phyloP scores from a whole-genome alignment of 495 filamentous ascomycete genomes.

The Lindgomyces ingoldianus region DNA sequence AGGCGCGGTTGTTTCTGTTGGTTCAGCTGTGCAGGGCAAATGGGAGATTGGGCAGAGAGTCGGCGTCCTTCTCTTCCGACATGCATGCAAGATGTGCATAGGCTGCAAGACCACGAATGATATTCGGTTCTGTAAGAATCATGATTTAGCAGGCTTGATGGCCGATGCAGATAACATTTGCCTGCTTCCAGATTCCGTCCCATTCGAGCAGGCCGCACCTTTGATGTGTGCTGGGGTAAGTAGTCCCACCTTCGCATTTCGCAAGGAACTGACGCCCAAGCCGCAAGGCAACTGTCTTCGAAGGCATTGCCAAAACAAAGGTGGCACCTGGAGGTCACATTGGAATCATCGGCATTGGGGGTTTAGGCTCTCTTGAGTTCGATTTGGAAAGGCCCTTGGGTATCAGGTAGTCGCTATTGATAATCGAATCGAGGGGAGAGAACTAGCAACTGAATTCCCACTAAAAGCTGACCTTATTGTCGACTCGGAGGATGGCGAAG shows the following conservation, averaged over 20 bases:
- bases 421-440: constrained; percentile 34
- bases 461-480: constrained; percentile 20
- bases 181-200: constrained; percentile 6
- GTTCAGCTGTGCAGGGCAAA: constrained; percentile 63
- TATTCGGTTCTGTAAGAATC: constrained; percentile 31
- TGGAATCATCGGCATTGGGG: constrained; percentile 42
- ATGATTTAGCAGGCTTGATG: constrained; percentile 31
- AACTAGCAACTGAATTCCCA: constrained; percentile 6
- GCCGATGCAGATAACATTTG: constrained; percentile 38
- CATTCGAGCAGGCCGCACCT: constrained; percentile 19
- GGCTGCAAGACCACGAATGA: constrained; percentile 21
- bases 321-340: not conserved
- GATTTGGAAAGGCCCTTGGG: constrained; percentile 88
- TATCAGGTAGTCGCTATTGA: constrained; percentile 76
- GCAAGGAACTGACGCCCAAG: not conserved
- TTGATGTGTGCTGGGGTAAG: constrained; percentile 33
- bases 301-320: not conserved
- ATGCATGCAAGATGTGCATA: constrained; percentile 9
- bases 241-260: constrained; percentile 32
- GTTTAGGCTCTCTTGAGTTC: constrained; percentile 75
- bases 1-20: constrained; percentile 77
- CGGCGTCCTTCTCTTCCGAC: constrained; percentile 61
- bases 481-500: constrained; percentile 6
- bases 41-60: constrained; percentile 74
- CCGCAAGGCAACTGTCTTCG: constrained; percentile 22